Evolutionary conservation across 208 protist genomes (phyloP).

Genomic region (Porcisia deanei): DNA sequence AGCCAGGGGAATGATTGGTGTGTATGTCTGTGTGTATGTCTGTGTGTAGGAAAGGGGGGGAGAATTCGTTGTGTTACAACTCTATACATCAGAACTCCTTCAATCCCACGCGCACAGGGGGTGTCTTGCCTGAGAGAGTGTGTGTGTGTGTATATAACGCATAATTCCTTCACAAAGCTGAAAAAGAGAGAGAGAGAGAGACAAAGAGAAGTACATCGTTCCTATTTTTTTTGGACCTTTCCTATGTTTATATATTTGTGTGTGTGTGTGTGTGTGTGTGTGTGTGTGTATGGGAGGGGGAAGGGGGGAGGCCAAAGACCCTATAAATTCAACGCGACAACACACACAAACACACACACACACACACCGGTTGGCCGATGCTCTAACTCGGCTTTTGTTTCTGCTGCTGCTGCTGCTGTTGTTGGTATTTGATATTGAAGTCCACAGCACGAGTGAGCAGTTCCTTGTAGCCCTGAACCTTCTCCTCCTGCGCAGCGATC

Average conservation of each 20-base stretch:
- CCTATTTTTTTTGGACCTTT: no score
- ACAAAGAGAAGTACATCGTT: not conserved
- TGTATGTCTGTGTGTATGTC: no score
- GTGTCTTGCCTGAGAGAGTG: no score
- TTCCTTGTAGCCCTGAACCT: slow-evolving; percentile 56
- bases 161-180: not conserved
- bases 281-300: no score
- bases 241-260: not conserved
- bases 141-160: no score
- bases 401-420: slow-evolving; percentile 1
- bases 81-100: no score
- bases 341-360: slow-evolving; percentile 1
- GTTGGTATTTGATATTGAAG: slow-evolving; percentile 31
- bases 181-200: not conserved
- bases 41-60: no score
- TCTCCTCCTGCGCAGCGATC: slow-evolving; percentile 36
- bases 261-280: not conserved
- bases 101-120: no score
- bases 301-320: no score
- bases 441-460: slow-evolving; percentile 59
- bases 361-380: not conserved
- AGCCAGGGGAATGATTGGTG: no score
- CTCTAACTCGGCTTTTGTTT: slow-evolving; percentile 4
- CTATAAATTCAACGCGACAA: not conserved
- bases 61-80: no score